Percentiles rank a stretch among this genome's conserved stretches.
Conservation (phyloP, 2,329 filamentous ascomycete species). For the Myriosclerotinia curreyana region DNA sequence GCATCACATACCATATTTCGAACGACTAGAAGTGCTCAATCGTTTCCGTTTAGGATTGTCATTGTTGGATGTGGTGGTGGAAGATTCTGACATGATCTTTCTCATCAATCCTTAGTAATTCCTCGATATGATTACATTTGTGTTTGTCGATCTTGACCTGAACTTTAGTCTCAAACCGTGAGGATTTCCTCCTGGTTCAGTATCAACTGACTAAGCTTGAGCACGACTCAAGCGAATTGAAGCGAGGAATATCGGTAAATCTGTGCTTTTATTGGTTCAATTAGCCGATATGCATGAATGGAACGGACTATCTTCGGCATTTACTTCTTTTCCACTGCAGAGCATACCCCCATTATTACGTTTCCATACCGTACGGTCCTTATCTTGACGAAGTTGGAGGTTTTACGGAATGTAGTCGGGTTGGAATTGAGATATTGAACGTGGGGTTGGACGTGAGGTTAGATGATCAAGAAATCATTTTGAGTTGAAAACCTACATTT, state of each 20-base stretch:
- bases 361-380: background rate
- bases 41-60: background rate
- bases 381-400: background rate
- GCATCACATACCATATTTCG: conserved; percentile 13
- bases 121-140: background rate
- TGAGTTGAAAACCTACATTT: background rate
- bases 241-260: background rate
- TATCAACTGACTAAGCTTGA: background rate
- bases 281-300: background rate
- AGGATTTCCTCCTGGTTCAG: background rate
- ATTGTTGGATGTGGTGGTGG: background rate
- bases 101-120: background rate
- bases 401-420: too few relatives aligned
- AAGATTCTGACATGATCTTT: background rate
- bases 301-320: background rate
- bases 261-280: background rate
- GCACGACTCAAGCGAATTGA: background rate
- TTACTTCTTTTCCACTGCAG: background rate
- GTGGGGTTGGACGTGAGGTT: background rate
- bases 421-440: background rate
- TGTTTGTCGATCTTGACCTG: too few relatives aligned
- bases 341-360: background rate
- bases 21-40: background rate
- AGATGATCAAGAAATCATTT: background rate
- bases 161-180: background rate